phyloP scores from a whole-genome alignment of 352 stramenopile genomes.

The Phytophthora pistaciae region DNA sequence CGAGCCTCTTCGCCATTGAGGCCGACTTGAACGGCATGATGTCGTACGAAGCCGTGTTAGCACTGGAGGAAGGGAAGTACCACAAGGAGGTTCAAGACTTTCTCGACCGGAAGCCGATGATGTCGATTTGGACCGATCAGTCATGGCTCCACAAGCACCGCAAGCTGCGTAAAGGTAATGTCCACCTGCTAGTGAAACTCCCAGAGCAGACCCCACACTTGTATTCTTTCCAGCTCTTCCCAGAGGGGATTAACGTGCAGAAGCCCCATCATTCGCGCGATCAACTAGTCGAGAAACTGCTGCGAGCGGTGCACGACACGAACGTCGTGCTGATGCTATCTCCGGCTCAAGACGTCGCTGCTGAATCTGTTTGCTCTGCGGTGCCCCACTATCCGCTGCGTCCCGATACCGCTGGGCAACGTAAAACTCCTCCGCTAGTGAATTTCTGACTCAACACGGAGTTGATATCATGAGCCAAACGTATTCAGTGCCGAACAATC shows the following conservation, averaged over 20 bases:
- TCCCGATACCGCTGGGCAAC: background rate
- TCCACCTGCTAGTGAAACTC: background rate
- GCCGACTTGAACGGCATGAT: background rate
- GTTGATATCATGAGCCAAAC: background rate
- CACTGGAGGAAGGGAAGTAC: background rate
- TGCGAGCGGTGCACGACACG: background rate
- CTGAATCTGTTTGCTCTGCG: background rate
- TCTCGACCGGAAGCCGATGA: background rate
- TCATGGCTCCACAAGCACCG: background rate
- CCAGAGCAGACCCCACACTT: background rate
- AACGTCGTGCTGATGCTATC: background rate
- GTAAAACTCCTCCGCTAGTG: background rate
- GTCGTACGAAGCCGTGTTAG: background rate
- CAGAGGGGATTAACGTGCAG: background rate
- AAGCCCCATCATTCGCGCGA: background rate
- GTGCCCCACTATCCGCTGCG: background rate
- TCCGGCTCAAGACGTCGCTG: background rate
- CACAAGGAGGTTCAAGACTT: background rate
- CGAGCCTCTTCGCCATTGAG: background rate
- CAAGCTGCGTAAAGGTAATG: background rate
- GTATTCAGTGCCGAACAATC: background rate
- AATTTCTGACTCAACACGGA: background rate
- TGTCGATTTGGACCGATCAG: background rate
- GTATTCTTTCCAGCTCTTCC: background rate
- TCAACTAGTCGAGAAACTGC: background rate